These are phyloP conservation scores for Malbranchea cinnamomea DNA, from an alignment of 2,329 filamentous ascomycete genomes.

Conservation along the genomic window DNA sequence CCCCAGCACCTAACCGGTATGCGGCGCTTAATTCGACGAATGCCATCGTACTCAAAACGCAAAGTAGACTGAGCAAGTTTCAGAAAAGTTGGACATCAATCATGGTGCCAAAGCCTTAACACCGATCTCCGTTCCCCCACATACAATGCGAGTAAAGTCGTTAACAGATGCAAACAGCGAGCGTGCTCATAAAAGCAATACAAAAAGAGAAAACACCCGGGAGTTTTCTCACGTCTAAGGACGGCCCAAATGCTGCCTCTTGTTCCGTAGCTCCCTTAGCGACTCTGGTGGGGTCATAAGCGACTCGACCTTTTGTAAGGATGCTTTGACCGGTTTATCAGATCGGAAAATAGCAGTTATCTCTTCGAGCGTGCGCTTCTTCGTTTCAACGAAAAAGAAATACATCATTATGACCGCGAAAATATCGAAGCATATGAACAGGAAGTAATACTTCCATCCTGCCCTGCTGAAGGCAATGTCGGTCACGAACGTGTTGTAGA, in stretches of 20 bases:
- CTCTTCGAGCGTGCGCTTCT: conserved; percentile 37
- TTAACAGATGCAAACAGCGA: no score
- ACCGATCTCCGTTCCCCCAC: no score
- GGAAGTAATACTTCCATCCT: conserved; percentile 40
- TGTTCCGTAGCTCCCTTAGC: neutral
- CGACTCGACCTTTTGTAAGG: conserved; percentile 32
- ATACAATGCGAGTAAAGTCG: no score
- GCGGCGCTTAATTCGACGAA: no score
- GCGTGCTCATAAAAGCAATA: no score
- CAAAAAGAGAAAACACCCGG: neutral
- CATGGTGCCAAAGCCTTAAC: no score
- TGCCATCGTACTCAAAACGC: no score
- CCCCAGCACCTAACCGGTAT: no score
- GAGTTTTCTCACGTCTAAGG: neutral
- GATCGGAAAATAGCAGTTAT: conserved; percentile 33
- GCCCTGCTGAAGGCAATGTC: conserved; percentile 35
- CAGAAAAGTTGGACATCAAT: no score
- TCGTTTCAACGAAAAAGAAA: conserved; percentile 35
- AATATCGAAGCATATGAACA: conserved; percentile 25
- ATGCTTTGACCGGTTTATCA: conserved; percentile 25
- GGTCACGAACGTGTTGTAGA: conserved; percentile 34
- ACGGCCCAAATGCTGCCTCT: conserved; percentile 1
- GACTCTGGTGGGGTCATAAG: conserved; percentile 1
- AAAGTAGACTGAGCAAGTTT: no score
- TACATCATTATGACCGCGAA: conserved; percentile 24